Evolutionary conservation across 768 basidiomycete genomes (phyloP).

Genomic region (Leccinum olivaceopallidum): DNA sequence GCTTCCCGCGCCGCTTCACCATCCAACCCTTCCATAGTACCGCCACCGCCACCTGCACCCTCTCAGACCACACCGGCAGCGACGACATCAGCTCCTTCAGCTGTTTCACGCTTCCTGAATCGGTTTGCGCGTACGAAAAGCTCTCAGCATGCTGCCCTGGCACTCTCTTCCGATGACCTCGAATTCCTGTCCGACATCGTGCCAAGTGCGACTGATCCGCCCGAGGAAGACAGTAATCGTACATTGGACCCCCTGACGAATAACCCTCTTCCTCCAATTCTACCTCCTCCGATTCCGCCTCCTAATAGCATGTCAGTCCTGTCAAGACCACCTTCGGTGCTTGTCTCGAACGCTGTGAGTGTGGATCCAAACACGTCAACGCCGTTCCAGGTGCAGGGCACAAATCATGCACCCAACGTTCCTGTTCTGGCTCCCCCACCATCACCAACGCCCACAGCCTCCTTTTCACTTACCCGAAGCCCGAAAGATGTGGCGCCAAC

Average conservation of each 20-base stretch:
- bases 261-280: conserved; percentile 40
- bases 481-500: conserved; percentile 9
- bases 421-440: conserved; percentile 25
- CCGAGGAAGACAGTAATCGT: conserved; percentile 34
- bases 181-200: conserved; percentile 75
- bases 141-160: conserved; percentile 52
- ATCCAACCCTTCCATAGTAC: conserved; percentile 10
- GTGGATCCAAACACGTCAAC: background rate
- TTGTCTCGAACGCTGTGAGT: conserved; percentile 1
- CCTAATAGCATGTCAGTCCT: conserved; percentile 30
- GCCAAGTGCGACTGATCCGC: conserved; percentile 50
- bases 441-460: conserved; percentile 33
- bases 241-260: conserved; percentile 43
- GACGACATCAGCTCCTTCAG: conserved; percentile 49
- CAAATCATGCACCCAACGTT: conserved; percentile 8
- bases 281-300: conserved; percentile 38
- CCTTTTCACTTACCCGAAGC: conserved; percentile 17
- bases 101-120: conserved; percentile 80
- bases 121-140: conserved; percentile 61
- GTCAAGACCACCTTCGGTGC: conserved; percentile 14
- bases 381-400: background rate
- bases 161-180: conserved; percentile 78
- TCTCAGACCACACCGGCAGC: conserved; percentile 3
- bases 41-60: conserved; percentile 10
- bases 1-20: conserved; percentile 20